Conservation (phyloP, 2,329 filamentous ascomycete genomes). For the Ascochyta koolunga region DNA sequence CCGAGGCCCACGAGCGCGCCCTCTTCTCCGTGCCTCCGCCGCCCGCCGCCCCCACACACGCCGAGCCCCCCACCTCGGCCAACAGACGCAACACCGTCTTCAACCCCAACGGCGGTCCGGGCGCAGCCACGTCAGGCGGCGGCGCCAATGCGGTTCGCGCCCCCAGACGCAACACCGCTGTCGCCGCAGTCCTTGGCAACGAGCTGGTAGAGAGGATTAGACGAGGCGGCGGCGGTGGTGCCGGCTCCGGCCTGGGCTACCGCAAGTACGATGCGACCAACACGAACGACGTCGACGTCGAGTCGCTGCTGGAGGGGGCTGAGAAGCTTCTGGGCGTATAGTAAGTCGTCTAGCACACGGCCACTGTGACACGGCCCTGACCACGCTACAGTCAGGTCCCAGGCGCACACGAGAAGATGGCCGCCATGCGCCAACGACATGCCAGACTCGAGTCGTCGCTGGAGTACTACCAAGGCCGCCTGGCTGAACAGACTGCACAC, state of each 20-base stretch:
- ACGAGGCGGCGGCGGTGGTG: slow-evolving; percentile 61
- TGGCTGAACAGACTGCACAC: slow-evolving; percentile 76
- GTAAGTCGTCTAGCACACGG: slow-evolving; percentile 49
- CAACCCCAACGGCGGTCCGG: slow-evolving; percentile 42
- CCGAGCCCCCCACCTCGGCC: slow-evolving; percentile 51
- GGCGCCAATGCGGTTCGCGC: slow-evolving; percentile 55
- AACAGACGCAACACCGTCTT: slow-evolving; percentile 58
- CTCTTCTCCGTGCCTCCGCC: slow-evolving; percentile 89
- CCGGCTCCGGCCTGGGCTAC: slow-evolving; percentile 56
- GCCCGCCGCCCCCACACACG: slow-evolving; percentile 54
- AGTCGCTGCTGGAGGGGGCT: slow-evolving; percentile 81
- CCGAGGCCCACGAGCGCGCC: slow-evolving; percentile 90
- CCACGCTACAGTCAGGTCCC: slow-evolving; percentile 66
- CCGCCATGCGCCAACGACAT: slow-evolving; percentile 72
- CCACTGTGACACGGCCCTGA: slow-evolving; percentile 3
- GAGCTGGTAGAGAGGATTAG: slow-evolving; percentile 84
- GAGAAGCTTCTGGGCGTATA: slow-evolving; percentile 92
- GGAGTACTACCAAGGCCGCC: slow-evolving; percentile 78
- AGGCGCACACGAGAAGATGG: slow-evolving; percentile 78
- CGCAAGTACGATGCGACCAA: slow-evolving; percentile 51
- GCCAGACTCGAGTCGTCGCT: slow-evolving; percentile 74
- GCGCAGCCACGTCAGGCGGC: slow-evolving; percentile 43
- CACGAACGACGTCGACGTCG: slow-evolving; percentile 81
- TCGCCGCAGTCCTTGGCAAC: slow-evolving; percentile 85
- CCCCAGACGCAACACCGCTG: slow-evolving; percentile 77